These are phyloP conservation scores for Coffea canephora DNA, from an alignment of 257 asterid species.

Conservation along the genomic window DNA sequence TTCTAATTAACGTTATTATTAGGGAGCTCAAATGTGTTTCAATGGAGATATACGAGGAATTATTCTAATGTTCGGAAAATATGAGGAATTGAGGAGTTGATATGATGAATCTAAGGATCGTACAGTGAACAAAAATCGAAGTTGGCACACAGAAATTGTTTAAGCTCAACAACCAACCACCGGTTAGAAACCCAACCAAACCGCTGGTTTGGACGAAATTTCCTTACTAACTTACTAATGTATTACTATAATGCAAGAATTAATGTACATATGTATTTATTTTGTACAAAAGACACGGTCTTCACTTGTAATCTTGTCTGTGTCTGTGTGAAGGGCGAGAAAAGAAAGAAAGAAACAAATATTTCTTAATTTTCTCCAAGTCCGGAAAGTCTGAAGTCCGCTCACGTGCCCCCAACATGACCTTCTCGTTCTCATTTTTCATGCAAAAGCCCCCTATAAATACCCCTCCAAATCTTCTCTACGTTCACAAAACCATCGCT, in stretches of 20 bases:
- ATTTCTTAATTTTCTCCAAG: neutral
- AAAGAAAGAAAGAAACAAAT: neutral
- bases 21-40: neutral
- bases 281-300: neutral
- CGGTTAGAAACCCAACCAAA: neutral
- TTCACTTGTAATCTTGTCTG: neutral
- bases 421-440: constrained; percentile 24
- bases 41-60: neutral
- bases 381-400: constrained; percentile 22
- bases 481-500: constrained; percentile 4
- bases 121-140: neutral
- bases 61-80: neutral
- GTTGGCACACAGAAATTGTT: neutral
- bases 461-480: constrained; percentile 15
- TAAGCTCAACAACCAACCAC: constrained; percentile 15
- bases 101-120: neutral
- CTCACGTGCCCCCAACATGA: constrained; percentile 39
- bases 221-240: constrained; percentile 20
- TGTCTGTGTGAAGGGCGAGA: neutral
- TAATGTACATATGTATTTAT: neutral
- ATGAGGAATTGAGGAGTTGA: neutral
- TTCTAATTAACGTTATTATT: neutral
- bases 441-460: constrained; percentile 53
- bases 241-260: neutral
- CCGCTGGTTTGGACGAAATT: constrained; percentile 21